Percentiles rank a stretch among this genome's conserved stretches.
Evolutionary conservation across 129 eudicot genomes (phyloP).

Genomic region (Tanacetum coccineum): DNA sequence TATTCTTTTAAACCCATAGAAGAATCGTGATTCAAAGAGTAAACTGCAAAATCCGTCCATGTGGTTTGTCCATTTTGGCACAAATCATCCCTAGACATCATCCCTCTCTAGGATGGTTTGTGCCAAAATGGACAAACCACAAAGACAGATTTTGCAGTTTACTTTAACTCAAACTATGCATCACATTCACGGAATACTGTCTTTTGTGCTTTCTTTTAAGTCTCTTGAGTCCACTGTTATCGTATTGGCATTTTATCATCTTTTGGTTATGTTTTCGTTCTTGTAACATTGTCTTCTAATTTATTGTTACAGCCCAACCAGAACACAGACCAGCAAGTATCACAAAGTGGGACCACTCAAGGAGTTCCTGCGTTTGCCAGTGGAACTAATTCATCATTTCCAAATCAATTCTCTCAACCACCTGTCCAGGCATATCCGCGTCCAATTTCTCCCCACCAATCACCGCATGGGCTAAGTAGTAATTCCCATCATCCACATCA

Average conservation of each 20-base stretch:
- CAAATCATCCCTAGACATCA: no score
- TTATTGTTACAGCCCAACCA: conserved; percentile 52
- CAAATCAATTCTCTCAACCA: conserved; percentile 48
- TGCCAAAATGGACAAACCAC: no score
- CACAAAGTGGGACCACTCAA: conserved; percentile 54
- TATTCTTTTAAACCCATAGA: no score
- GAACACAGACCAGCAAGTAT: conserved; percentile 56
- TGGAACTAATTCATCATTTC: conserved; percentile 43
- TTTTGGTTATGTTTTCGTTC: not conserved
- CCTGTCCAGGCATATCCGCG: conserved; percentile 47
- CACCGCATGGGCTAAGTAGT: conserved; percentile 45
- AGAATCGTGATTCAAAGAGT: no score
- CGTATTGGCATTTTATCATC: not conserved
- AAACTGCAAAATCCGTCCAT: no score
- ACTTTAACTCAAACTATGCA: no score
- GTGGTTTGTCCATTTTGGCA: no score
- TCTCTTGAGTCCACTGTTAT: no score
- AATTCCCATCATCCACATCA: conserved; percentile 68
- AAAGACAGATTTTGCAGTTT: no score
- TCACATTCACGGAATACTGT: no score
- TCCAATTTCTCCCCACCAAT: conserved; percentile 61
- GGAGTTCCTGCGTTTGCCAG: conserved; percentile 43
- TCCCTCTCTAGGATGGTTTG: no score
- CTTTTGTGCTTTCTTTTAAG: not conserved
- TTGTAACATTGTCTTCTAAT: conserved; percentile 1